A percentile compares a stretch with the other conserved stretches of the same genome.
phyloP scores from a whole-genome alignment of 805 yeast species.

The Candida mattraensis region DNA sequence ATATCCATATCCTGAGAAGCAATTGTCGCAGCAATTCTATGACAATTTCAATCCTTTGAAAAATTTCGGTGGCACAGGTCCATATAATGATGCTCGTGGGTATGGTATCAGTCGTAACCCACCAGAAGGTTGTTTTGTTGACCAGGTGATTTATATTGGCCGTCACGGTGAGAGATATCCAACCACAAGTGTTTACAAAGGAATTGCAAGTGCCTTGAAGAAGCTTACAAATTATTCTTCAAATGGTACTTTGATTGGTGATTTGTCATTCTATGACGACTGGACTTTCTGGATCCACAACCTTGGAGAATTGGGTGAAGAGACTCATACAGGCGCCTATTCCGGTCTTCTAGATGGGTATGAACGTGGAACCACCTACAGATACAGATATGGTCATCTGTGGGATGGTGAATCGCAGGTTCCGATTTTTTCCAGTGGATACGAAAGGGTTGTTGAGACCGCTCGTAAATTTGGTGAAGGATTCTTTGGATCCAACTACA shows the following conservation, averaged over 20 bases:
- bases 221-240: conserved; percentile 10
- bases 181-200: conserved; percentile 23
- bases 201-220: conserved; percentile 10
- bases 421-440: conserved; percentile 53
- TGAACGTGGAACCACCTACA: conserved; percentile 47
- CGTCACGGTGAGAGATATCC: conserved; percentile 66
- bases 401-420: conserved; percentile 38
- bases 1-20: conserved; percentile 16
- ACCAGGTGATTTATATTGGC: conserved; percentile 51
- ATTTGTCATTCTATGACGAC: conserved; percentile 45
- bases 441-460: conserved; percentile 51
- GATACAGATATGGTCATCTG: conserved; percentile 50
- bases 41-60: conserved; percentile 48
- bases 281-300: conserved; percentile 38
- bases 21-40: conserved; percentile 27
- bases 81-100: conserved; percentile 50
- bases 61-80: conserved; percentile 52
- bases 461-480: conserved; percentile 58
- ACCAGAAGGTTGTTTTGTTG: conserved; percentile 50
- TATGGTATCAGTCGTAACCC: conserved; percentile 52
- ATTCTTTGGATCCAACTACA: conserved; percentile 47
- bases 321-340: conserved; percentile 48
- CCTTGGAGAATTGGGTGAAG: conserved; percentile 36
- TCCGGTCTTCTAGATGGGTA: conserved; percentile 49
- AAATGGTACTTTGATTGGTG: conserved; percentile 36